phyloP scores from a whole-genome alignment of 2,329 filamentous ascomycete species.

The Hypomyces perniciosus region DNA sequence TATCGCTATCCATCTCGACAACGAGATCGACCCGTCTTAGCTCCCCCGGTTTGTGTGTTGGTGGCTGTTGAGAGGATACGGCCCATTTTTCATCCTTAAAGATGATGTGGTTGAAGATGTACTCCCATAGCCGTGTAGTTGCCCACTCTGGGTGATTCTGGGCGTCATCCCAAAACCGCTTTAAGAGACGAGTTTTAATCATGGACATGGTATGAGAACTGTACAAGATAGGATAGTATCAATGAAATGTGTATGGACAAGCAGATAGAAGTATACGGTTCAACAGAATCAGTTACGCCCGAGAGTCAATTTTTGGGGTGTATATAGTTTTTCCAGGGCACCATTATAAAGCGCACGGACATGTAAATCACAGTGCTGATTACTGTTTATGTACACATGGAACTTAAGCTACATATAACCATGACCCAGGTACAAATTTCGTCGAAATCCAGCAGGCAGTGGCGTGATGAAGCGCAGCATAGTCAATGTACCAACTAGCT shows the following conservation, averaged over 20 bases:
- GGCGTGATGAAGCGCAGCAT: background rate
- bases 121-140: slow-evolving; percentile 3
- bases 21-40: slow-evolving; percentile 1
- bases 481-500: background rate
- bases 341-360: too few species aligned
- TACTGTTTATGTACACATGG: too few species aligned
- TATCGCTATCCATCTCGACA: background rate
- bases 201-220: background rate
- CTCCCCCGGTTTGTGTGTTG: slow-evolving; percentile 1
- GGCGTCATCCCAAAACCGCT: background rate
- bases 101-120: slow-evolving; percentile 4
- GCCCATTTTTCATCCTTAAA: background rate
- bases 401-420: too few species aligned
- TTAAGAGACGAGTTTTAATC: background rate
- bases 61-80: slow-evolving; percentile 3
- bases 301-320: too few species aligned
- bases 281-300: too few species aligned
- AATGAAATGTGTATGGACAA: too few species aligned
- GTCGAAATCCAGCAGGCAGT: too few species aligned
- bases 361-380: too few species aligned
- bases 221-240: background rate
- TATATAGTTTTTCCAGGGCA: too few species aligned
- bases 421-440: too few species aligned
- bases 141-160: slow-evolving; percentile 3
- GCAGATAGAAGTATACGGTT: too few species aligned